Evolutionary conservation across 106 monocot species (phyloP).

Genomic region (Dioscorea alata): DNA sequence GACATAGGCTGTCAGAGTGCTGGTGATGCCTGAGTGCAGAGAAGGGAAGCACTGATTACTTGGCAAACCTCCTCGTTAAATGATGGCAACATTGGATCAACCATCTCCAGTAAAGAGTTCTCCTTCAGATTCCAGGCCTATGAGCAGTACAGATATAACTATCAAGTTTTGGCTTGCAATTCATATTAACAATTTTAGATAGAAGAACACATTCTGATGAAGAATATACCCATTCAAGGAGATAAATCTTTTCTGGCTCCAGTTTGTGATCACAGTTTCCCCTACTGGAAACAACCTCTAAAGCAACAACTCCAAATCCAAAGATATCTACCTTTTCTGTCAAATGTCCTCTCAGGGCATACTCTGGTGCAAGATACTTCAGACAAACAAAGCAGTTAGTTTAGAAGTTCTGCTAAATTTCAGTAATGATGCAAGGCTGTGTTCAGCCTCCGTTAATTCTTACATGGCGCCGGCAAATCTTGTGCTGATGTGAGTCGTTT

Average conservation of each 20-base stretch:
- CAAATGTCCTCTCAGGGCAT: constrained; percentile 93
- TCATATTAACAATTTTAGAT: no score
- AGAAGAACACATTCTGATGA: neutral
- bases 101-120: constrained; percentile 37
- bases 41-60: constrained; percentile 51
- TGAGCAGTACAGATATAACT: neutral
- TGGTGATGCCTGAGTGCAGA: constrained; percentile 79
- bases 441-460: neutral
- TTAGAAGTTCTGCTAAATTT: neutral
- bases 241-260: constrained; percentile 49
- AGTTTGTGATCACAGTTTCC: constrained; percentile 43
- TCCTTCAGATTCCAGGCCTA: constrained; percentile 78
- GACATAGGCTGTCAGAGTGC: constrained; percentile 77
- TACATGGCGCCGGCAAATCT: constrained; percentile 92
- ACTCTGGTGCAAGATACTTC: constrained; percentile 85
- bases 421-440: no score
- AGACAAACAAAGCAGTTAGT: neutral
- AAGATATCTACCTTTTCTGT: constrained; percentile 93
- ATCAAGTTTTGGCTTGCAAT: neutral
- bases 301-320: constrained; percentile 66
- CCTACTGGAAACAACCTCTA: constrained; percentile 68
- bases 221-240: constrained; percentile 72
- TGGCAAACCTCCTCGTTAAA: constrained; percentile 35
- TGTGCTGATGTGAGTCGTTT: constrained; percentile 84
- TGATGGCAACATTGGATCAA: constrained; percentile 43